phyloP scores from a whole-genome alignment of 164 flowering plant genomes.

The Buxus sempervirens region DNA sequence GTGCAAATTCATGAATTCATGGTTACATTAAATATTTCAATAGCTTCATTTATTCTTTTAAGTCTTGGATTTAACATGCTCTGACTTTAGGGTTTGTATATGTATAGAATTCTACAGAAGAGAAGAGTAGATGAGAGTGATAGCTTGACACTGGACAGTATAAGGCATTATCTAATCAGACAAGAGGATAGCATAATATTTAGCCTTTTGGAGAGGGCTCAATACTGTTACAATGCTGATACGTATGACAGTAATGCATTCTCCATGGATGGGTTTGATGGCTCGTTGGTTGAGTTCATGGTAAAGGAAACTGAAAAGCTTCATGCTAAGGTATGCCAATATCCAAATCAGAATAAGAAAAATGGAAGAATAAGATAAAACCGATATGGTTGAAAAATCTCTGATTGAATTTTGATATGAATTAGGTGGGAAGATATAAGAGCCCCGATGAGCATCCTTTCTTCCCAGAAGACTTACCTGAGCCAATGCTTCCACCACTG shows the following conservation, averaged over 20 bases:
- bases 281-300: constrained; percentile 80
- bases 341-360: background rate
- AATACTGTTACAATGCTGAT: constrained; percentile 63
- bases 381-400: background rate
- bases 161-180: constrained; percentile 67
- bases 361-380: background rate
- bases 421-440: constrained; percentile 82
- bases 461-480: constrained; percentile 69
- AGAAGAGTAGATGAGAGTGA: constrained; percentile 74
- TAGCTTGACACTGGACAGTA: constrained; percentile 68
- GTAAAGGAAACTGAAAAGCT: constrained; percentile 86
- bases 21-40: background rate
- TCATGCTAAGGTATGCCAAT: constrained; percentile 66
- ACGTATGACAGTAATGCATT: constrained; percentile 65
- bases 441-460: constrained; percentile 98
- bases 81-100: constrained; percentile 14
- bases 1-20: background rate
- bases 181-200: constrained; percentile 97
- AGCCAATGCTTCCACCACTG: constrained; percentile 76
- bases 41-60: background rate
- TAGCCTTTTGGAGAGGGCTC: constrained; percentile 86
- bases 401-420: constrained; percentile 8
- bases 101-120: constrained; percentile 36
- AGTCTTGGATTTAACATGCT: background rate
- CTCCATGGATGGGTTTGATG: constrained; percentile 58